phyloP scores from a whole-genome alignment of 169 alveolate species.

The Plasmodium gonderi region DNA sequence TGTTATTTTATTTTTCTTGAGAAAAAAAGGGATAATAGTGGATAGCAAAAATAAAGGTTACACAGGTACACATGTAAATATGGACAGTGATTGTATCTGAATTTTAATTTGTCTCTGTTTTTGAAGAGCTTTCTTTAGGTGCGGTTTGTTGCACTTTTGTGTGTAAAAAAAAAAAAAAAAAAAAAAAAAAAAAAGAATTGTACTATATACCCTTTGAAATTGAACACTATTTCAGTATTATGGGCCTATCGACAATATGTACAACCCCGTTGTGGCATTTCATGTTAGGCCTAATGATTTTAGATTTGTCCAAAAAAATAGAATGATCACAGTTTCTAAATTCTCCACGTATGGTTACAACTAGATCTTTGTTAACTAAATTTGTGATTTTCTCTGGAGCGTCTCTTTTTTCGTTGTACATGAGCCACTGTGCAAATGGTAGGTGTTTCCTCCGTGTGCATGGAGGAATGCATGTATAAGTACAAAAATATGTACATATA shows the following conservation, averaged over 20 bases:
- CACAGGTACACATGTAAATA: too few relatives aligned
- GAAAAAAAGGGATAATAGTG: background rate
- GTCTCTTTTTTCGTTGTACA: constrained; percentile 78
- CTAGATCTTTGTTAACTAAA: constrained; percentile 65
- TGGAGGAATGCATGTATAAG: background rate
- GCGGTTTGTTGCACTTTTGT: background rate
- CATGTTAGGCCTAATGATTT: constrained; percentile 83
- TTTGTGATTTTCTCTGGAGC: constrained; percentile 78
- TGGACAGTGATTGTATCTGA: too few relatives aligned
- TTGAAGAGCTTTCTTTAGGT: background rate
- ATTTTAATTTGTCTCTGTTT: too few relatives aligned
- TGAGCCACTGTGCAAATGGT: constrained; percentile 75
- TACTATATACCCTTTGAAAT: too few relatives aligned
- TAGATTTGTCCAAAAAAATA: constrained; percentile 76
- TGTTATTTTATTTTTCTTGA: background rate
- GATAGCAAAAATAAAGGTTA: too few relatives aligned
- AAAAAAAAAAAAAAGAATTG: too few relatives aligned
- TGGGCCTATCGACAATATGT: constrained; percentile 82
- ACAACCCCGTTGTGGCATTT: constrained; percentile 86
- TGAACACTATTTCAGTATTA: constrained; percentile 43
- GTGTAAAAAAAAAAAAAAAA: background rate
- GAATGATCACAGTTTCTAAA: constrained; percentile 73
- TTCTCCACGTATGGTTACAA: constrained; percentile 80
- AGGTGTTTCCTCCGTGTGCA: background rate
- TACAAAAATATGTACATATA: background rate